Evolutionary conservation across 495 filamentous ascomycete genomes (phyloP).

Genomic region (Astrothelium subdiscretum): DNA sequence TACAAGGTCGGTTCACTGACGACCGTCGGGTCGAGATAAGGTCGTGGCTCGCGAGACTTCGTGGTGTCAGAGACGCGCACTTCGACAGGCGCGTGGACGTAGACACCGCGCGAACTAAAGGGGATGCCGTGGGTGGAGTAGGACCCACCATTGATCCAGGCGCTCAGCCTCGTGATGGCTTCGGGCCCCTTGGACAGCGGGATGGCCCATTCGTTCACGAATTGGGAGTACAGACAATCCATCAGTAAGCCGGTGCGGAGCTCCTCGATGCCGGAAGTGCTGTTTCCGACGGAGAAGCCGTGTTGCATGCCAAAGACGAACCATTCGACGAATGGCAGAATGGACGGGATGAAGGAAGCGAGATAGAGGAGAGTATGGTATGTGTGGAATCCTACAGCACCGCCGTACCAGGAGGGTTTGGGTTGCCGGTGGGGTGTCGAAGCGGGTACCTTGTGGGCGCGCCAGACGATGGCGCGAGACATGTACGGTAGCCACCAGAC

Average conservation of each 20-base stretch:
- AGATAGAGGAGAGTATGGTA: slow-evolving; percentile 83
- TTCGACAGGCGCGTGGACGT: slow-evolving; percentile 87
- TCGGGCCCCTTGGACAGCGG: slow-evolving; percentile 83
- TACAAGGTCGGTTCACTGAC: slow-evolving; percentile 70
- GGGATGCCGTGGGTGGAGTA: slow-evolving; percentile 44
- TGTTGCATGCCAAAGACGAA: slow-evolving; percentile 94
- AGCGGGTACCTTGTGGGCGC: slow-evolving; percentile 52
- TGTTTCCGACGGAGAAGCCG: slow-evolving; percentile 60
- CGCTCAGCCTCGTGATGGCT: slow-evolving; percentile 66
- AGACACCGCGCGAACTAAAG: slow-evolving; percentile 64
- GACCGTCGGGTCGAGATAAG: slow-evolving; percentile 66
- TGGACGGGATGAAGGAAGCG: slow-evolving; percentile 61
- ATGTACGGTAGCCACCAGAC: slow-evolving; percentile 98
- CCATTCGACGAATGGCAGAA: slow-evolving; percentile 81
- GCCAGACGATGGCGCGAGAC: slow-evolving; percentile 75
- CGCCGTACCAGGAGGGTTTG: slow-evolving; percentile 62
- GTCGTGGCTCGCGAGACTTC: slow-evolving; percentile 41
- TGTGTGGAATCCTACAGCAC: slow-evolving; percentile 65
- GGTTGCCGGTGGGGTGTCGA: slow-evolving; percentile 39
- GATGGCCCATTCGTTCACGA: slow-evolving; percentile 96
- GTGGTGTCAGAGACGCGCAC: slow-evolving; percentile 76
- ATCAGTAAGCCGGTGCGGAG: slow-evolving; percentile 71
- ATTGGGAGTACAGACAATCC: slow-evolving; percentile 94
- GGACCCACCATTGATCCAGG: slow-evolving; percentile 59
- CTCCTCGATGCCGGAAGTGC: slow-evolving; percentile 64